phyloP scores from a whole-genome alignment of 2,329 filamentous ascomycete genomes.

The Diaporthe sp. region DNA sequence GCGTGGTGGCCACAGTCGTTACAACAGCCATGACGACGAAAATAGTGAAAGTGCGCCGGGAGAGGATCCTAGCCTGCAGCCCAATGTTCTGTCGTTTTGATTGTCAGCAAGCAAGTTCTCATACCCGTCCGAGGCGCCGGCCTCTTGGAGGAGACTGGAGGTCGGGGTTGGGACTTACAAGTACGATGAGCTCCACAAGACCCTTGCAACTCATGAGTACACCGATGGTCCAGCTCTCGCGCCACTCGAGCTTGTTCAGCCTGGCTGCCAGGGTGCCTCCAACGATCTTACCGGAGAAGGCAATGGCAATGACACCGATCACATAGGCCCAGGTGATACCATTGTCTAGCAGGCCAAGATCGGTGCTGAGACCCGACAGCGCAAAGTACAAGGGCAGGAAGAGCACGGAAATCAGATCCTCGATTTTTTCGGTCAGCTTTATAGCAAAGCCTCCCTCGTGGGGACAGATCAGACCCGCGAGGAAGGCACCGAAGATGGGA shows the following conservation, averaged over 20 bases:
- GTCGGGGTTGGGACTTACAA: slow-evolving; percentile 67
- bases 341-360: slow-evolving; percentile 85
- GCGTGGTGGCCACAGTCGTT: slow-evolving; percentile 88
- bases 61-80: slow-evolving; percentile 85
- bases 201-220: slow-evolving; percentile 97
- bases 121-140: background rate
- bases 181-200: slow-evolving; percentile 92
- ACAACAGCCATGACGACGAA: slow-evolving; percentile 92
- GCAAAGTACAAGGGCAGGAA: slow-evolving; percentile 95
- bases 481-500: slow-evolving; percentile 93
- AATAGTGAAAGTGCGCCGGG: slow-evolving; percentile 87
- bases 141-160: background rate
- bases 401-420: slow-evolving; percentile 87
- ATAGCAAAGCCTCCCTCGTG: slow-evolving; percentile 93
- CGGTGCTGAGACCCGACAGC: slow-evolving; percentile 88
- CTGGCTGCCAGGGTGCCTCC: slow-evolving; percentile 86
- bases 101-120: slow-evolving; percentile 39
- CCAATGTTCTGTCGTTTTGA: slow-evolving; percentile 72
- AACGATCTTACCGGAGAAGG: slow-evolving; percentile 87
- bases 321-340: slow-evolving; percentile 93
- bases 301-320: slow-evolving; percentile 83
- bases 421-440: slow-evolving; percentile 92
- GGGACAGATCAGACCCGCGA: slow-evolving; percentile 90
- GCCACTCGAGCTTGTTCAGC: slow-evolving; percentile 84
- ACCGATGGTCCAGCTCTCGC: slow-evolving; percentile 90